Conservation (phyloP, 805 yeast genomes). For the Kluyveromyces dobzhanskii region DNA sequence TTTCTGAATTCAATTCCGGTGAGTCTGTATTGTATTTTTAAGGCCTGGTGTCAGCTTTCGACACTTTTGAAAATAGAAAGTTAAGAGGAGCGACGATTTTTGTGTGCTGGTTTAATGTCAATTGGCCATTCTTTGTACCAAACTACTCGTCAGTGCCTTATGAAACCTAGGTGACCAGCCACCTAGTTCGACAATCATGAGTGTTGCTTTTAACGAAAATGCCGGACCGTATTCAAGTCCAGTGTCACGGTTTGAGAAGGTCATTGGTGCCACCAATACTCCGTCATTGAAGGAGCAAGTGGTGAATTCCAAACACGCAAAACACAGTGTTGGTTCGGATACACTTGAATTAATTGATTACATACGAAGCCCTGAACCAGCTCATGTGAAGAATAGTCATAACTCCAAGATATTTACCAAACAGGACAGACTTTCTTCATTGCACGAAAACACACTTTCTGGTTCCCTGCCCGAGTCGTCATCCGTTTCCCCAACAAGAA, state of each 20-base stretch:
- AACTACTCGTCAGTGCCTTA: no score
- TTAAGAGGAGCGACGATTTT: no score
- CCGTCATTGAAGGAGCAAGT: neutral
- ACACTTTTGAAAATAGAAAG: no score
- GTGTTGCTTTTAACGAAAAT: conserved; percentile 1
- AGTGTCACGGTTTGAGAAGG: neutral
- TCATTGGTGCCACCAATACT: neutral
- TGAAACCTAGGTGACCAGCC: no score
- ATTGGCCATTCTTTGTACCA: no score
- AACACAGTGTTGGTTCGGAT: conserved; percentile 2
- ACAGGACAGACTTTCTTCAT: neutral
- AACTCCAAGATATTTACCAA: neutral
- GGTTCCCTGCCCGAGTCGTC: neutral
- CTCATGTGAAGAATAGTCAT: neutral
- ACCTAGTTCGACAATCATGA: neutral
- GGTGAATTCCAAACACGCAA: neutral
- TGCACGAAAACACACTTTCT: neutral
- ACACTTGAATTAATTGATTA: conserved; percentile 7
- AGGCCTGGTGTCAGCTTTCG: no score
- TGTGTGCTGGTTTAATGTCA: no score
- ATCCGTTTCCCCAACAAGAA: neutral
- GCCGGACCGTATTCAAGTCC: neutral
- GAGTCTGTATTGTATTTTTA: no score
- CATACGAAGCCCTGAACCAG: conserved; percentile 12
- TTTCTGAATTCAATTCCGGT: no score